Percentiles rank a stretch among this genome's conserved stretches.
These are phyloP conservation scores for Backusella westeae DNA, from an alignment of 192 early-diverging fungal species.

Conservation along the genomic window DNA sequence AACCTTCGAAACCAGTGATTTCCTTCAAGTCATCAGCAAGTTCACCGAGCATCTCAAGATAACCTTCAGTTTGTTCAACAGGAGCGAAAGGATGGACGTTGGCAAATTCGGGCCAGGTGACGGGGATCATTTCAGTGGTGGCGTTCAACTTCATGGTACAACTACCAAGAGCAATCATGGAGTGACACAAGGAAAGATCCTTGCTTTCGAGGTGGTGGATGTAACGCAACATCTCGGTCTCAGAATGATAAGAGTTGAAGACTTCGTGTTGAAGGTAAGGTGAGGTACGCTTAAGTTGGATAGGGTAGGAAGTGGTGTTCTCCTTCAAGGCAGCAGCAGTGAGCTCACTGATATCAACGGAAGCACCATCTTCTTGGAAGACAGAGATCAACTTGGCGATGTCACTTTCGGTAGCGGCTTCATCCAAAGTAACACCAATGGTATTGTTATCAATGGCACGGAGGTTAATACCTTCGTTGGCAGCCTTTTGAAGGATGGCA, in stretches of 20 bases:
- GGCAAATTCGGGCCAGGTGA: constrained; percentile 97
- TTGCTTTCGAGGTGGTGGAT: constrained; percentile 93
- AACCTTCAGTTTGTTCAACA: constrained; percentile 90
- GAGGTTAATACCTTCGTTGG: constrained; percentile 82
- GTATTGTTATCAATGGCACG: constrained; percentile 72
- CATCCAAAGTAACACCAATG: constrained; percentile 91
- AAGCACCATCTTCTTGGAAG: constrained; percentile 67
- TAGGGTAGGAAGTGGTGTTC: constrained; percentile 50
- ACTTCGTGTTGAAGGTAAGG: constrained; percentile 86
- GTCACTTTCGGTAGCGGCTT: constrained; percentile 84
- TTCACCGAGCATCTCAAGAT: constrained; percentile 84
- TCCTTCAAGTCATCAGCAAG: constrained; percentile 85
- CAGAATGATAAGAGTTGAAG: constrained; percentile 96
- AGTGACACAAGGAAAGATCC: constrained; percentile 97
- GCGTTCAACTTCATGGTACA: constrained; percentile 99
- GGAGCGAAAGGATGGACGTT: constrained; percentile 98
- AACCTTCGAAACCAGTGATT: constrained; percentile 92
- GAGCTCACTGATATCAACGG: constrained; percentile 48
- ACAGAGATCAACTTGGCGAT: constrained; percentile 75
- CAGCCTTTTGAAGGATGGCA: constrained; percentile 72
- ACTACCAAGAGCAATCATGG: constrained; percentile 98
- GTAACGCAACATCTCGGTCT: constrained; percentile 99
- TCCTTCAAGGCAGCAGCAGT: constrained; percentile 47
- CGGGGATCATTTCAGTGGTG: constrained; percentile 99
- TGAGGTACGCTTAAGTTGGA: constrained; percentile 68